Percentiles rank a stretch among this genome's conserved stretches.
Conservation (phyloP, 768 basidiomycete genomes). For the Grammothele lineata region DNA sequence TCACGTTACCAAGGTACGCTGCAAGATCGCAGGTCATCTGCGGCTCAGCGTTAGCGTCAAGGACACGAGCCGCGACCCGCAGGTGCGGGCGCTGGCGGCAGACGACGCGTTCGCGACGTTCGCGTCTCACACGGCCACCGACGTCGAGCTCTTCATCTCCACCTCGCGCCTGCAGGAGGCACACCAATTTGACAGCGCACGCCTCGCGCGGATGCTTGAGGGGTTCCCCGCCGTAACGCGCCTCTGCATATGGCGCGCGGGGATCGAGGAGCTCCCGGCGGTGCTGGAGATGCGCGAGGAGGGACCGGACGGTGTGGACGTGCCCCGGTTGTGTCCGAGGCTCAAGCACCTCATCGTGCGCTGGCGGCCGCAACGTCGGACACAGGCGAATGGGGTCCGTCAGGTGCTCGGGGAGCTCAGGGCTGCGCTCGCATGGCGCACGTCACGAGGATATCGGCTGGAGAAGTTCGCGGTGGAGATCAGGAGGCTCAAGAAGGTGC, state of each 20-base stretch:
- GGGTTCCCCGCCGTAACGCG: too few relatives aligned
- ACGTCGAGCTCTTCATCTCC: too few relatives aligned
- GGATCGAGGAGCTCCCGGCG: too few relatives aligned
- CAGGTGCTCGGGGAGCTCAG: not conserved
- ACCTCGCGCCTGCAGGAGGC: too few relatives aligned
- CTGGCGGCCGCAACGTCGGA: not conserved
- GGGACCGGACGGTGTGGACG: not conserved
- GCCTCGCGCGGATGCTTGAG: too few relatives aligned
- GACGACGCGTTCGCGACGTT: too few relatives aligned
- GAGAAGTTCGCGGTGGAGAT: not conserved
- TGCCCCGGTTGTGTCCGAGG: not conserved
- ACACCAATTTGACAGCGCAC: too few relatives aligned
- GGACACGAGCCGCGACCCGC: not conserved
- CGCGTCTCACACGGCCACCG: too few relatives aligned
- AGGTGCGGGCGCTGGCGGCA: too few relatives aligned
- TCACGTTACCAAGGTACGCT: not conserved
- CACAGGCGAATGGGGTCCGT: not conserved
- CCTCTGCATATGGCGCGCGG: too few relatives aligned
- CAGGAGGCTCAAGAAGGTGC: not conserved
- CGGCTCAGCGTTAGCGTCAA: not conserved
- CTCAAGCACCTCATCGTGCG: conserved; percentile 1
- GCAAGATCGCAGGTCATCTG: not conserved
- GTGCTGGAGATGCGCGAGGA: too few relatives aligned
- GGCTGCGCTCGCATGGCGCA: not conserved
- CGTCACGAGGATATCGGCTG: not conserved